A percentile compares a stretch with the other conserved stretches of the same genome.
phyloP scores from a whole-genome alignment of 371 early-diverging fungal species.

The Apophysomyces variabilis region DNA sequence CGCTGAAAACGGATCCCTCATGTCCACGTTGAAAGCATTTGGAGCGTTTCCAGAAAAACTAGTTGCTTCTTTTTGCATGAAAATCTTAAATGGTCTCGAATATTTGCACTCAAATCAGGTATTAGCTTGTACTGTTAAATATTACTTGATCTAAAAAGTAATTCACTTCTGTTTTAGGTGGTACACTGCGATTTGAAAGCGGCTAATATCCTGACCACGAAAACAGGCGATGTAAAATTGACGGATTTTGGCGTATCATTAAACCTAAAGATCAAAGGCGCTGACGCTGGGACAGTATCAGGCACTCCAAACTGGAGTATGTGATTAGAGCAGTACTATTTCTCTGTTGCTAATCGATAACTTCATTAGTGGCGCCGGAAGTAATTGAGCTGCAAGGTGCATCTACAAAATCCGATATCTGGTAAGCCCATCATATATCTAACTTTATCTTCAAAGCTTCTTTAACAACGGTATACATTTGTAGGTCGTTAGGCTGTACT shows the following conservation, averaged over 20 bases:
- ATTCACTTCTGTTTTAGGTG: constrained; percentile 40
- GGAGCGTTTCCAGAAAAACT: constrained; percentile 93
- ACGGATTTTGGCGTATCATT: constrained; percentile 95
- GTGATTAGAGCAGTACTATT: constrained; percentile 12
- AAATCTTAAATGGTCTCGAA: constrained; percentile 87
- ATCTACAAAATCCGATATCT: constrained; percentile 86
- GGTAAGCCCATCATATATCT: constrained; percentile 45
- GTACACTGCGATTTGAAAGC: constrained; percentile 98
- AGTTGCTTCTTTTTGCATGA: constrained; percentile 88
- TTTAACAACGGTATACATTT: background rate
- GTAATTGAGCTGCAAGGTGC: constrained; percentile 87
- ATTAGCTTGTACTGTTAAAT: background rate
- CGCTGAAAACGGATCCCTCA: constrained; percentile 95
- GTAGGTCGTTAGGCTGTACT: constrained; percentile 84
- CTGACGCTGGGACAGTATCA: constrained; percentile 69
- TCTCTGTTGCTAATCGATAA: background rate
- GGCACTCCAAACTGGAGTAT: constrained; percentile 97
- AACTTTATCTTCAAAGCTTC: no score
- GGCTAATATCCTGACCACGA: constrained; percentile 94
- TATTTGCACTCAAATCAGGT: constrained; percentile 89
- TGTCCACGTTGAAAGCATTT: constrained; percentile 87
- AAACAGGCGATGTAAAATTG: constrained; percentile 92
- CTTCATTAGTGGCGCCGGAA: constrained; percentile 91
- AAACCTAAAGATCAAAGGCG: constrained; percentile 73
- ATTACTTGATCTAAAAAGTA: background rate